Base-by-base conservation (phyloP, 2,329 filamentous ascomycete genomes). In the Claviceps lovelessii region DNA sequence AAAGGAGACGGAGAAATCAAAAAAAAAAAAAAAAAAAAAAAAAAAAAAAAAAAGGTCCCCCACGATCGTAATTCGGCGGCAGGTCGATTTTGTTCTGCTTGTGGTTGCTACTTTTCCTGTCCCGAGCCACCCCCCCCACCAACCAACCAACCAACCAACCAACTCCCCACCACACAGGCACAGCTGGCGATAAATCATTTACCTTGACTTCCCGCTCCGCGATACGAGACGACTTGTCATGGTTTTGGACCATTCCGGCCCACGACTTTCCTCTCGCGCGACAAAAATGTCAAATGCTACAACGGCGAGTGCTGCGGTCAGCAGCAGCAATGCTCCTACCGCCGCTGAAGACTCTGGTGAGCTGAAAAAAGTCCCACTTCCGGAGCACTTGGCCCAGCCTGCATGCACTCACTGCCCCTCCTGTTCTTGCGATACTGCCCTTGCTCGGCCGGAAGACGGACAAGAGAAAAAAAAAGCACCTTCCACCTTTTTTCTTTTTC, bases 221-320 rank as follows among this genome's bases (percentile, higher is more conserved):
- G 49, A 52, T 10, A 19, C 39, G 31, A 31, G 28, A 29, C 37
- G 46, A 17, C 41, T 47, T 54, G 66, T 62, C 64, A 70, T 72
- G 70, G 68, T 70, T 35, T 68, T 71, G 64, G 70, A 70, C 62
- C 68, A 72, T 59, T 67, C 67, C 57, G 68, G 64, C 55, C 61
- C 63, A 57, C 64, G 69, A 63, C 63, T 67, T 57, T 66, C 70
- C 57, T 67, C 65, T 37, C 48, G 50, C 50, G 63, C 64, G 53
- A 60, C 69, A 54, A 65, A 64, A 54, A 65, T 72, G 70, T 68
- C 70, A 58, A 69, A 67, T 61, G 57, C 67, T 53, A 57, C 68
- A 45, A 57, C 65, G 41, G 59, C 66, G 54, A 63, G 59, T 59
- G 62, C 65, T 52, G 63, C 63, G 58, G 62, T 59, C 52, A 64